Conservation (phyloP, 176 grass and related monocot species). For the Oryza coarctata region DNA sequence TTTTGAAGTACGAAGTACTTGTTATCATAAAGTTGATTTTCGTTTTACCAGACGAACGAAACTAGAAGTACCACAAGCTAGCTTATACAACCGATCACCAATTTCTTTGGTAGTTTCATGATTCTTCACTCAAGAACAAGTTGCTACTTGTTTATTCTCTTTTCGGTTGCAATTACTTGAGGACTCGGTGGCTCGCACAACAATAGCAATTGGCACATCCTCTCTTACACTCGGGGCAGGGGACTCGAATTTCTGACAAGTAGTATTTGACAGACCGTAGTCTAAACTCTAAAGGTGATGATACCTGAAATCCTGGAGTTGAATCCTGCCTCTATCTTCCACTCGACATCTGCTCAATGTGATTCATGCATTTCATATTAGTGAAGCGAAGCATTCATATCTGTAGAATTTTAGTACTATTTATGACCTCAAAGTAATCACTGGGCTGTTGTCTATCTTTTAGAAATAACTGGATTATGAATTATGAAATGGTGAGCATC, state of each 20-base stretch:
- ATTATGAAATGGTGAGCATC: not conserved
- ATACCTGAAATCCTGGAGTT: not conserved
- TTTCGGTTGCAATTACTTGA: not conserved
- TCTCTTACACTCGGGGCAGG: no score
- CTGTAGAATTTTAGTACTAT: not conserved
- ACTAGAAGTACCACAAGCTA: no score
- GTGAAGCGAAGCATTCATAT: not conserved
- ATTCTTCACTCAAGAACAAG: not conserved
- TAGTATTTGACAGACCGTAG: no score
- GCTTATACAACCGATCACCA: not conserved
- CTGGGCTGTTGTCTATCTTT: not conserved
- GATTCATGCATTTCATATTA: not conserved
- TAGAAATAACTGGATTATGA: not conserved
- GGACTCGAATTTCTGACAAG: not conserved
- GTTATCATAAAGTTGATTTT: not conserved
- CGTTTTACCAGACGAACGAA: not conserved
- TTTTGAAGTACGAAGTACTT: not conserved
- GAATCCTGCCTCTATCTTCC: not conserved
- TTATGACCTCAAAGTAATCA: slow-evolving; percentile 14
- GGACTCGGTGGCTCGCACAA: not conserved
- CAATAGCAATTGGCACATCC: no score
- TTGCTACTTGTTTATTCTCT: not conserved
- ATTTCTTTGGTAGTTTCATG: not conserved
- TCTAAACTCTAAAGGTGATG: not conserved
- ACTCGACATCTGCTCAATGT: not conserved